Percentiles rank a stretch among this genome's conserved stretches.
Conservation (phyloP, 2,329 filamentous ascomycete genomes). For the Onygenales sp. region DNA sequence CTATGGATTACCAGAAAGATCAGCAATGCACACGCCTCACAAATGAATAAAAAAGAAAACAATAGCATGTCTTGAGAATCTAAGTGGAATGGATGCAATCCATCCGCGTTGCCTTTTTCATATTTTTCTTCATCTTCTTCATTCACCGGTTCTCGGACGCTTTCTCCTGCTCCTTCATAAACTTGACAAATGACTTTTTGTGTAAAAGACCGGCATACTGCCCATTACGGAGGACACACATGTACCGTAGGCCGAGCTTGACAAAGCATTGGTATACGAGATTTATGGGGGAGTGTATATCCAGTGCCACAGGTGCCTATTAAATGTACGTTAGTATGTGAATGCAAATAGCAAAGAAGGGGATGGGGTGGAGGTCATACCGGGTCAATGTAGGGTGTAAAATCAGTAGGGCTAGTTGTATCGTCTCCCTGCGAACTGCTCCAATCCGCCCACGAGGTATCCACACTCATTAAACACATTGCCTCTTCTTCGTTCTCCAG, state of each 20-base stretch:
- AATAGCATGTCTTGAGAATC: too few relatives aligned
- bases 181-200: conserved; percentile 95
- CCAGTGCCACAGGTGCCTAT: conserved; percentile 73
- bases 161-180: conserved; percentile 57
- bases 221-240: conserved; percentile 79
- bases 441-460: conserved; percentile 41
- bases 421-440: conserved; percentile 47
- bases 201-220: conserved; percentile 87
- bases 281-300: conserved; percentile 85
- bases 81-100: too few relatives aligned
- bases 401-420: conserved; percentile 62
- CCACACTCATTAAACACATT: conserved; percentile 72
- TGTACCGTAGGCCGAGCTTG: conserved; percentile 83
- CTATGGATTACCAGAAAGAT: too few relatives aligned
- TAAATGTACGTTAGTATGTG: conserved; percentile 5
- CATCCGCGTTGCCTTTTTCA: too few relatives aligned
- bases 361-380: conserved; percentile 34
- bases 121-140: too few relatives aligned
- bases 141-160: too few relatives aligned
- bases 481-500: conserved; percentile 62
- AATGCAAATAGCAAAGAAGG: background rate
- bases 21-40: too few relatives aligned
- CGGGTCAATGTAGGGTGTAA: conserved; percentile 84
- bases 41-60: too few relatives aligned
- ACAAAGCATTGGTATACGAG: conserved; percentile 94